A percentile compares a stretch with the other conserved stretches of the same genome.
These are phyloP conservation scores for Salvia miltiorrhiza DNA, from an alignment of 257 asterid genomes.

Conservation along the genomic window DNA sequence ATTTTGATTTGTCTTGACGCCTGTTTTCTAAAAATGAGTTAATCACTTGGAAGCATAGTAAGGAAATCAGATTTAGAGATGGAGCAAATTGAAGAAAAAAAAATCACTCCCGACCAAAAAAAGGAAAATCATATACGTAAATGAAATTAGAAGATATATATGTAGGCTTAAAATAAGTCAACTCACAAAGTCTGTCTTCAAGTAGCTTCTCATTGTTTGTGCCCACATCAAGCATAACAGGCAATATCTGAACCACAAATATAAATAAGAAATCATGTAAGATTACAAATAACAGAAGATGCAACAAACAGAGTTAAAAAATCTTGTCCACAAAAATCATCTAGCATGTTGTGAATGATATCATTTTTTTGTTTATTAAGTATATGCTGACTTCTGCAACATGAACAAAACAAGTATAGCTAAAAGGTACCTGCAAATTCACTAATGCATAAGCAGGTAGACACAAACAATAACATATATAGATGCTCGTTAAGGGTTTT, in stretches of 20 bases:
- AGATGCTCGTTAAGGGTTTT: slow-evolving; percentile 1
- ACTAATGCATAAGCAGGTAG: not conserved
- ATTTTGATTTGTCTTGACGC: not conserved
- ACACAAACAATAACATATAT: not conserved
- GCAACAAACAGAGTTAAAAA: not conserved
- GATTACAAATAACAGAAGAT: not conserved
- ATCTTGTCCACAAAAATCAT: not conserved
- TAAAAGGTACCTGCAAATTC: not conserved
- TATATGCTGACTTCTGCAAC: not conserved
- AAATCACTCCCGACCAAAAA: slow-evolving; percentile 15
- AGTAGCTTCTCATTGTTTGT: slow-evolving; percentile 94
- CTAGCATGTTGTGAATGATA: slow-evolving; percentile 16
- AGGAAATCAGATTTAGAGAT: not conserved
- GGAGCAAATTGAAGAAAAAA: slow-evolving; percentile 12
- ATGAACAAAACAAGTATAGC: not conserved
- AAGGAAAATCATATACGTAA: slow-evolving; percentile 1
- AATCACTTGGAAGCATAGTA: slow-evolving; percentile 7
- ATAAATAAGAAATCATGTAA: not conserved
- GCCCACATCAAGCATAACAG: slow-evolving; percentile 99
- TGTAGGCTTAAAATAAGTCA: slow-evolving; percentile 16
- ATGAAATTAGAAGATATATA: not conserved
- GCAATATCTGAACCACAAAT: slow-evolving; percentile 65
- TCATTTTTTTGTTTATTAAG: not conserved
- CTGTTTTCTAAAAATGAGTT: slow-evolving; percentile 4
- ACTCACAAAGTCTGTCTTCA: slow-evolving; percentile 93